Evolutionary conservation across 345 rosid genomes (phyloP).

Genomic region (Acer campestre): DNA sequence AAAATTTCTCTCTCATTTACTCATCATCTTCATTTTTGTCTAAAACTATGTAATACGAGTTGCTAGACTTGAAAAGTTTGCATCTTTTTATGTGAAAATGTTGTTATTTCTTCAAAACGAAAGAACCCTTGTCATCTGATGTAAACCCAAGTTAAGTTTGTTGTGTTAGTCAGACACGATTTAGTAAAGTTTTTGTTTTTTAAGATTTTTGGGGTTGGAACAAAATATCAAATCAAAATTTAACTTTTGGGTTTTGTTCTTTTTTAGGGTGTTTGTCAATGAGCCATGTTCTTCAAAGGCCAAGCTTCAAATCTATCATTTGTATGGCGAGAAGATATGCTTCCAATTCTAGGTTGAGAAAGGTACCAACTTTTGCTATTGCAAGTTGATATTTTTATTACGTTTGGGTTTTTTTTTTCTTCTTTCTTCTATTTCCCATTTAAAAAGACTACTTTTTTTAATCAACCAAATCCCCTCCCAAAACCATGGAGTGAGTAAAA

Average conservation of each 20-base stretch:
- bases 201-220: neutral
- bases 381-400: neutral
- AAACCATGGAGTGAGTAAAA: neutral
- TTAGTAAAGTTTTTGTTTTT: neutral
- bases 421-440: neutral
- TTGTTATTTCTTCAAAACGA: neutral
- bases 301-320: conserved; percentile 16
- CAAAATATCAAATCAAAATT: neutral
- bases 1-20: neutral
- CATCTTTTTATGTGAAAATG: conserved; percentile 4
- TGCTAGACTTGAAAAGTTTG: neutral
- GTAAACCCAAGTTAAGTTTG: too few species aligned
- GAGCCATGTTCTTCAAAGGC: neutral
- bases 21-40: neutral
- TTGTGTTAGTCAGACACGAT: neutral
- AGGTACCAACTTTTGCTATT: conserved; percentile 18
- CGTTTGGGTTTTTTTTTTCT: neutral
- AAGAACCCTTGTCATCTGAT: neutral
- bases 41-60: neutral
- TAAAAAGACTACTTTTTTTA: neutral
- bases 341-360: conserved; percentile 31
- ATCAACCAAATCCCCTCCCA: neutral
- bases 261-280: conserved; percentile 12
- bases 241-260: neutral
- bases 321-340: conserved; percentile 38